Evolutionary conservation across 192 early-diverging fungal genomes (phyloP).

Genomic region (Gigaspora rosea): DNA sequence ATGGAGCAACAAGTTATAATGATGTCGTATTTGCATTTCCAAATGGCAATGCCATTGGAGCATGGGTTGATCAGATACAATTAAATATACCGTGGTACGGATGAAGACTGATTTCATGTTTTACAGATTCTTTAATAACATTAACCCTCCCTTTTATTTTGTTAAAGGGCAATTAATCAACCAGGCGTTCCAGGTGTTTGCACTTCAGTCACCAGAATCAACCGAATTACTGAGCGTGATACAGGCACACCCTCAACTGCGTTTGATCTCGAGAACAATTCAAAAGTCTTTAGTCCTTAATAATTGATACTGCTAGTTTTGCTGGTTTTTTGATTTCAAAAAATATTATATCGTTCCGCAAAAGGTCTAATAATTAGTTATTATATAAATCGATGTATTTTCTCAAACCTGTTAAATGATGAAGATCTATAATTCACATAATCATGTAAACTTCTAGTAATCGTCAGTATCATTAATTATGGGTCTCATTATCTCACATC

Average conservation of each 20-base stretch:
- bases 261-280: constrained; percentile 8
- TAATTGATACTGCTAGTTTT: too few species aligned
- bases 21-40: constrained; percentile 25
- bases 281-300: too few species aligned
- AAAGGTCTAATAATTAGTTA: too few species aligned
- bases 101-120: constrained; percentile 9
- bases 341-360: too few species aligned
- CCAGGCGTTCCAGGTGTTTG: not conserved
- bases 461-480: too few species aligned
- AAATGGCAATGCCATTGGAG: constrained; percentile 26
- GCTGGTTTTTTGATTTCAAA: too few species aligned
- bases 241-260: constrained; percentile 3
- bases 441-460: too few species aligned
- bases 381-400: too few species aligned
- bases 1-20: constrained; percentile 22
- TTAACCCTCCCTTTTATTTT: constrained; percentile 9
- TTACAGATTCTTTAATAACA: constrained; percentile 22
- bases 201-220: constrained; percentile 19
- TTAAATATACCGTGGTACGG: constrained; percentile 16
- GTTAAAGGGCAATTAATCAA: constrained; percentile 3
- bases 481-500: too few species aligned
- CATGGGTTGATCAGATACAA: not conserved
- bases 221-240: constrained; percentile 18
- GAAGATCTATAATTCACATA: too few species aligned
- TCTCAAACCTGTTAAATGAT: too few species aligned